Base-by-base conservation (phyloP, 1,284 basidiomycete genomes). In the Cryptococcus sp. region DNA sequence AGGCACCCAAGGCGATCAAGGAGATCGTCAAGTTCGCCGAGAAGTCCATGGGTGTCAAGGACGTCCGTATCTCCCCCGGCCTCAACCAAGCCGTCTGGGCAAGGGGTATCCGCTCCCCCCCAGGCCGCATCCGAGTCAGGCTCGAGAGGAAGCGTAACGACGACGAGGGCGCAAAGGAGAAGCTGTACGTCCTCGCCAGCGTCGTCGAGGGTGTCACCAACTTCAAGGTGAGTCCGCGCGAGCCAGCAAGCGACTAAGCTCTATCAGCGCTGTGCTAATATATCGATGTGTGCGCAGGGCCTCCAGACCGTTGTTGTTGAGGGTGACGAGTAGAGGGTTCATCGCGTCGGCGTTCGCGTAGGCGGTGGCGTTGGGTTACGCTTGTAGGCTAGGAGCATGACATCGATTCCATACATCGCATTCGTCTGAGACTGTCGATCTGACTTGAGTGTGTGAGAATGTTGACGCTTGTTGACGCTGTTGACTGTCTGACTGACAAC, bases 81-180 rank as follows among this genome's bases (percentile, higher is more conserved):
- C 86, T 96, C 70, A 97, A 97, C 86, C 89, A 93, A 83, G 89
- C 88, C 65, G 82, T 96, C 62, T 96, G 93, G 93, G 85, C 85
- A 39, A 87, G 76, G 61, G 78, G 78, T 78, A 86, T 97, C 81
- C 93, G 93, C 84, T 88, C 86, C 62, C 90, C 93, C 45, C 93
- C 93, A 48, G 88, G 91, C 77, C 84, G 93, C 67, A 82, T 96
- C 80, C 86, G 93, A 63, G 87, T 97, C 60, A 88, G 91, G 79
- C 88, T 96, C 69, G 92, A 94, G 84, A 88, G 93, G 90, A 82
- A 82, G 92, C 87, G 91, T 75, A 93, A 93, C 79, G 93, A 96
- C 80, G 92, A 94, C 73, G 93, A 96, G 83, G 89, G 88, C 72
- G 92, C 93, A 64, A 95, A 94, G 84, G 93, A 97, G 84, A 96